phyloP scores from a whole-genome alignment of 345 rosid genomes.

The Viola odorata region DNA sequence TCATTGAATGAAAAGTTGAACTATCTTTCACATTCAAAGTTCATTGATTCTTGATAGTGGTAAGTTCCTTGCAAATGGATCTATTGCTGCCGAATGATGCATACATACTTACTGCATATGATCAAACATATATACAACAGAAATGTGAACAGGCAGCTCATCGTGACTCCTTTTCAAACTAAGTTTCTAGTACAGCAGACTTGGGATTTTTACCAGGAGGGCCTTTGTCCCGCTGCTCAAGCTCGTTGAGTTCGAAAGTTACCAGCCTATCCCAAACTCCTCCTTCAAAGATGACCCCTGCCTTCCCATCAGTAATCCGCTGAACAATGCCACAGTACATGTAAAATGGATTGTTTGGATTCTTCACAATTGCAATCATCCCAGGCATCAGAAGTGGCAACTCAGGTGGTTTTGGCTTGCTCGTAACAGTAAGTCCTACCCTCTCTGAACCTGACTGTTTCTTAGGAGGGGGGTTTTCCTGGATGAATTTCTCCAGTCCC shows the following conservation, averaged over 20 bases:
- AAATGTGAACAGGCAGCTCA: neutral
- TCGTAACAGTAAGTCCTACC: constrained; percentile 18
- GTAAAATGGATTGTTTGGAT: constrained; percentile 67
- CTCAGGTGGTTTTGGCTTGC: constrained; percentile 68
- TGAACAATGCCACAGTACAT: constrained; percentile 91
- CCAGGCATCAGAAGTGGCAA: constrained; percentile 83
- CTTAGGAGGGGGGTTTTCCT: constrained; percentile 70
- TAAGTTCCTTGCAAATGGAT: neutral
- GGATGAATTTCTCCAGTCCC: constrained; percentile 59
- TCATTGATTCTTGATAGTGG: neutral
- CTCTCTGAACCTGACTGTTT: constrained; percentile 17
- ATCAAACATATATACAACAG: constrained; percentile 8
- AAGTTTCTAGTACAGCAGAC: constrained; percentile 38
- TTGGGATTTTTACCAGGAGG: constrained; percentile 78
- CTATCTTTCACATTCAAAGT: neutral
- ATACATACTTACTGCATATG: neutral
- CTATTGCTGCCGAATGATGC: neutral
- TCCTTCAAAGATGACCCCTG: constrained; percentile 85
- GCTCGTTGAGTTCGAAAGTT: constrained; percentile 77
- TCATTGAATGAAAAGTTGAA: neutral
- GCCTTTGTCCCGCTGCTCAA: constrained; percentile 72
- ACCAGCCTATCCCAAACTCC: constrained; percentile 80
- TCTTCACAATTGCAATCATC: constrained; percentile 79
- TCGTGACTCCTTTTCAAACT: neutral
- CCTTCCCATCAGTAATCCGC: constrained; percentile 86